Evolutionary conservation across 2,329 filamentous ascomycete species (phyloP).

Genomic region (Hypoxylon sp.): DNA sequence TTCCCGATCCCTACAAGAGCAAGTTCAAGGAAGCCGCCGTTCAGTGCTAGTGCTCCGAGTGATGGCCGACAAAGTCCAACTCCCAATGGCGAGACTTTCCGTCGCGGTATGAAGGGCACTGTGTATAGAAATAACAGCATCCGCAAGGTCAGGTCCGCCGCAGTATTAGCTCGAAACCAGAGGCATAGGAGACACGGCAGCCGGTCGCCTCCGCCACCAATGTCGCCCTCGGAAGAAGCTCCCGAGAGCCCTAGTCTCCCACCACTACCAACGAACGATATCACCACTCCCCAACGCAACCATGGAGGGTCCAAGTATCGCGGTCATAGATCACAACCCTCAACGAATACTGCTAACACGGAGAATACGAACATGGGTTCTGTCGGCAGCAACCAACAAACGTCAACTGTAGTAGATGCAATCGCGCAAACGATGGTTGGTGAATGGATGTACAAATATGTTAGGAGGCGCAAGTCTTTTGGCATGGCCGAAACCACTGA

Average conservation of each 20-base stretch:
- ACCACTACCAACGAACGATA: constrained; percentile 80
- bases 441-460: constrained; percentile 96
- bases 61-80: constrained; percentile 87
- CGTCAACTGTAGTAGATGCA: constrained; percentile 89
- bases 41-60: constrained; percentile 74
- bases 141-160: constrained; percentile 88
- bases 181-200: constrained; percentile 67
- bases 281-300: constrained; percentile 71
- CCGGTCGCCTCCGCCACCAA: constrained; percentile 74
- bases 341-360: constrained; percentile 69
- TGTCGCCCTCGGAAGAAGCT: constrained; percentile 77
- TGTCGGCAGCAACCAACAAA: constrained; percentile 72
- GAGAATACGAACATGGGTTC: constrained; percentile 65
- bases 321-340: constrained; percentile 70
- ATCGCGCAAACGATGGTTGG: constrained; percentile 99
- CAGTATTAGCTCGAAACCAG: constrained; percentile 74
- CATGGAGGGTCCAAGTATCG: constrained; percentile 61
- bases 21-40: constrained; percentile 83
- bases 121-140: constrained; percentile 73
- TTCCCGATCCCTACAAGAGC: constrained; percentile 93
- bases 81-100: constrained; percentile 67
- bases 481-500: constrained; percentile 80
- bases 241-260: constrained; percentile 80
- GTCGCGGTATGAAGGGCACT: constrained; percentile 64
- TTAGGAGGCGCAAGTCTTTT: constrained; percentile 90